These are phyloP conservation scores for Alnus rubra DNA, from an alignment of 306 rosid species.

Conservation along the genomic window DNA sequence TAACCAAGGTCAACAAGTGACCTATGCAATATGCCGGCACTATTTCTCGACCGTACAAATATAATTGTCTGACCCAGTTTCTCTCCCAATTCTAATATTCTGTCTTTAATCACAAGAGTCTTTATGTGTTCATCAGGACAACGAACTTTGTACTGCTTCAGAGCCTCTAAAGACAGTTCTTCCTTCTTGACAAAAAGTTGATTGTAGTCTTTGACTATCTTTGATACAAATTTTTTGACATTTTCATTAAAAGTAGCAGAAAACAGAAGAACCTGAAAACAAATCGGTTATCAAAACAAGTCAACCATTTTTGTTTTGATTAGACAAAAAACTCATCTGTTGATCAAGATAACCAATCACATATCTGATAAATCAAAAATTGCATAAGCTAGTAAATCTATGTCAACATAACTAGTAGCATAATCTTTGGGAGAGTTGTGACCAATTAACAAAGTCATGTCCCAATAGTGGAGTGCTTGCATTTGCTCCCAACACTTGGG, in stretches of 20 bases:
- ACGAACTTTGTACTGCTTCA: conserved; percentile 79
- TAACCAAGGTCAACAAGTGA: conserved; percentile 64
- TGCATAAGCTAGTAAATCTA: not conserved
- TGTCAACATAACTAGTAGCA: not conserved
- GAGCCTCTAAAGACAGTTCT: conserved; percentile 73
- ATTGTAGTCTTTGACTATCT: conserved; percentile 61
- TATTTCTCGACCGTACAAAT: conserved; percentile 69
- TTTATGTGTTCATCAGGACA: conserved; percentile 70
- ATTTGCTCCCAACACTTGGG: not conserved
- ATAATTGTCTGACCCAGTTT: conserved; percentile 87
- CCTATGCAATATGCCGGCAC: conserved; percentile 62
- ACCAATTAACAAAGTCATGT: not conserved
- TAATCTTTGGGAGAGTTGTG: not conserved
- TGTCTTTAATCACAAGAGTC: conserved; percentile 58
- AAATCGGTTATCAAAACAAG: conserved; percentile 6
- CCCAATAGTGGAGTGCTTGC: not conserved
- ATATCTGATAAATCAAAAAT: not conserved
- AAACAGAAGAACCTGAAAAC: conserved; percentile 76
- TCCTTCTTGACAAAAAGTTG: conserved; percentile 85
- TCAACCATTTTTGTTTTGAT: not conserved
- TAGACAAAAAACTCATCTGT: not conserved
- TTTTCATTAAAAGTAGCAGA: conserved; percentile 91
- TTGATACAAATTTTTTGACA: conserved; percentile 71
- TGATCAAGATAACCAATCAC: not conserved
- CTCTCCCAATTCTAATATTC: conserved; percentile 80